Evolutionary conservation across 2,329 filamentous ascomycete species (phyloP), one percentile per base, ranked within the genome.

Genomic region (Stagonosporopsis rhizophila): DNA sequence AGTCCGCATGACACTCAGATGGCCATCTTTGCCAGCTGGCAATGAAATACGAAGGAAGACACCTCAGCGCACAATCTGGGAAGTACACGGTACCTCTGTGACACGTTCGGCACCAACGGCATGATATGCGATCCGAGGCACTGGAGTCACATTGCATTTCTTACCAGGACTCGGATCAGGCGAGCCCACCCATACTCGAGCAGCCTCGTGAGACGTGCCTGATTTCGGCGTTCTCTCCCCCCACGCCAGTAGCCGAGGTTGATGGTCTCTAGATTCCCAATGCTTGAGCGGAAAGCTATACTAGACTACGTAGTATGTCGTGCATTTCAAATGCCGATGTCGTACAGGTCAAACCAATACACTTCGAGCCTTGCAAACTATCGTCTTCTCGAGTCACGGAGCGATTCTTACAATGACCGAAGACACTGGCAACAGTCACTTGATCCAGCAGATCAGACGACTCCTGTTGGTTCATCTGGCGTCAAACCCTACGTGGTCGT

Each of bases 121-220:
- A 47, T 25, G 12, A 27, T 28, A 6, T 34, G 22, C 15, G 32
- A 42, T 20, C 45, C 49, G 55, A 42, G 17, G 22, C 25, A 30
- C 1, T 45, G 55, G 48, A 23, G 42, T 20, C 44, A 61, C 56
- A 47, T 73, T 69, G 66, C 66, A 71, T 70, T 68, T 71, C 50
- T 45, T 66, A 61, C 64, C 67, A 66, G 47, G 25, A 56, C 32
- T 58, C 54, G 59, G 70, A 64, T 62, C 66, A 59, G 48, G 46
- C 14, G 45, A 45, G 23, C 46, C 35, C 40, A 44, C 28, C 20
- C 27, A 52, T 61, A 58, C 47, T 59, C 69, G 60, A 58, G 55
- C 60, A 63, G 56, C 62, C 59, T 59, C 55, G 58, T 57, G 56
- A 59, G 58, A 52, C 59, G 72, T 75, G 66, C 72, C 70, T 75